phyloP scores from a whole-genome alignment of 106 monocot genomes.

The Vanilla planifolia region DNA sequence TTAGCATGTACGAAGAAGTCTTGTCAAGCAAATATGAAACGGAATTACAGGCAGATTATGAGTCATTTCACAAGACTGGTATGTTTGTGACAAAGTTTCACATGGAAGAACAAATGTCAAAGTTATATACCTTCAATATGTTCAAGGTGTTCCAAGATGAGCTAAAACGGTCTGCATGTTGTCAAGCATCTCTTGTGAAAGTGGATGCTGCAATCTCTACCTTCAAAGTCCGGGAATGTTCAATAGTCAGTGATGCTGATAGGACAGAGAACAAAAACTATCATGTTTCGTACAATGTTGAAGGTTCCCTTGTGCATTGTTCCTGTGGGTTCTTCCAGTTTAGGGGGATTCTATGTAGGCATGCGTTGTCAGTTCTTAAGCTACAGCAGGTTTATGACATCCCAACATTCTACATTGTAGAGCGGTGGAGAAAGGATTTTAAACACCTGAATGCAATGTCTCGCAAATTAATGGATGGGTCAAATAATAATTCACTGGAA shows the following conservation, averaged over 20 bases:
- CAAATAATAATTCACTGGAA: constrained; percentile 23
- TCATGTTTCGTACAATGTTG: constrained; percentile 33
- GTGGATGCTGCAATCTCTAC: constrained; percentile 32
- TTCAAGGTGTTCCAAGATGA: constrained; percentile 46
- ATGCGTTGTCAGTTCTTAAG: constrained; percentile 42
- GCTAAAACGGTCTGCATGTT: constrained; percentile 26
- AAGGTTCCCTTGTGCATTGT: constrained; percentile 22
- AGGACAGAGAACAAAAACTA: constrained; percentile 19
- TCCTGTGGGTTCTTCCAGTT: constrained; percentile 37
- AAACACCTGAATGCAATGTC: constrained; percentile 26
- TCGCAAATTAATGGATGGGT: constrained; percentile 21
- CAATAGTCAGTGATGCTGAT: constrained; percentile 14
- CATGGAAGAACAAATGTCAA: constrained; percentile 48
- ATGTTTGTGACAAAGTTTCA: constrained; percentile 23
- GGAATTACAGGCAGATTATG: constrained; percentile 38
- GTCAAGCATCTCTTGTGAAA: constrained; percentile 29
- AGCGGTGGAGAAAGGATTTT: constrained; percentile 47
- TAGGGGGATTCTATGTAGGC: constrained; percentile 40
- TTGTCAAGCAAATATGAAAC: constrained; percentile 32
- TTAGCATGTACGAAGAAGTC: constrained; percentile 25
- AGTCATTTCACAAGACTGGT: constrained; percentile 24
- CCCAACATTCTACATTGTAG: constrained; percentile 27
- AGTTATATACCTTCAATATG: constrained; percentile 36
- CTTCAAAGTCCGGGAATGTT: constrained; percentile 31
- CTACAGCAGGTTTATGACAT: constrained; percentile 40